Base-by-base conservation (phyloP, 768 basidiomycete species). In the Mycena crocata region DNA sequence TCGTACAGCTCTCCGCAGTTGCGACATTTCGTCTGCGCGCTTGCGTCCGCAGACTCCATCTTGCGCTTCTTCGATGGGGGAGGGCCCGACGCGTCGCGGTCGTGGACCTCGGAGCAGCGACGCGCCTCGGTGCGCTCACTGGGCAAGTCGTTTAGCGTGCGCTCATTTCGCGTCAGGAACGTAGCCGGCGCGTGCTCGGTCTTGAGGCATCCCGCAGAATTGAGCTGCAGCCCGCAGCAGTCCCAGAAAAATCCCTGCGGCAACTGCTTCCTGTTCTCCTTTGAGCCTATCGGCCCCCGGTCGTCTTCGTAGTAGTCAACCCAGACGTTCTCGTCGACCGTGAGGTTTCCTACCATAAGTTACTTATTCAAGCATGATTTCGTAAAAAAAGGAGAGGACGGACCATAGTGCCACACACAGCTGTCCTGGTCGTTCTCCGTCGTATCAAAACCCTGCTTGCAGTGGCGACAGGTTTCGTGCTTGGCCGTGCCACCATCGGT, bases 201-300 rank as follows among this genome's bases (percentile, higher is more conserved):
- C 19, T 17, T 21, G 7, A 62, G 32, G 23, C 50, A 62, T 28
- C 60, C 60, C 30, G 19, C 50, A 32, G 60, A 23, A 21, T 52
- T 24, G 40, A 62, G 40, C 32, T 54, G 60, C 24, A 62, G 28
- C 5, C 60, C 60, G 42, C 60, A 62, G 23, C 60, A 62, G 28
- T 62, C 60, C 60, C 60, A 62, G 39, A 62, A 62, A 21, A 54
- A 62, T 30, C 60, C 26, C 31, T 62, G 50, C 9, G 60, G 60
- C 15, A 2, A 24, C 35, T 35, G 13, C 24, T 54, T 54, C 31
- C 42, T 24, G 44, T 62, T 62, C 26, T 62, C 60, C 26, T 62
- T 62, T 26, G 60, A 34, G 42, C 50, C 51, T 23, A 37, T 62
- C n/a, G 60, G 60, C 1, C 60, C 59, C 14, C 42, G n/a, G 7